A percentile compares a stretch with the other conserved stretches of the same genome.
These are phyloP conservation scores for Dispira parvispora DNA, from an alignment of 192 early-diverging fungal species.

Conservation along the genomic window DNA sequence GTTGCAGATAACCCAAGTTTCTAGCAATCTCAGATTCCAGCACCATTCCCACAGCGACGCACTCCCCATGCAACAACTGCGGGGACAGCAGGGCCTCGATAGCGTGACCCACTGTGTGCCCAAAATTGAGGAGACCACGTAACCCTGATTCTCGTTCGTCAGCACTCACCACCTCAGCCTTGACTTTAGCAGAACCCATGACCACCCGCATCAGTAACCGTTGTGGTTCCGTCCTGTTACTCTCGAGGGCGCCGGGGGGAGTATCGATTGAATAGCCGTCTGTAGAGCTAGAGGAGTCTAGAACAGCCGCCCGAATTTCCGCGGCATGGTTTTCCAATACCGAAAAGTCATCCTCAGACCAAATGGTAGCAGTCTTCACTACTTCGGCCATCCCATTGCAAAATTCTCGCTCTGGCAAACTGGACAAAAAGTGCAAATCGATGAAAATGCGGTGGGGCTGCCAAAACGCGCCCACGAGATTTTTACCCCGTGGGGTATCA, in stretches of 20 bases:
- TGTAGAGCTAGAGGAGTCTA: slow-evolving; percentile 17
- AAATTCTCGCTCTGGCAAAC: slow-evolving; percentile 81
- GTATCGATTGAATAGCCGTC: not conserved
- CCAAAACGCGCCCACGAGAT: slow-evolving; percentile 91
- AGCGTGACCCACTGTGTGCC: slow-evolving; percentile 92
- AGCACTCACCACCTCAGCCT: slow-evolving; percentile 85
- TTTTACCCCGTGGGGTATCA: slow-evolving; percentile 92
- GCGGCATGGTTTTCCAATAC: slow-evolving; percentile 75
- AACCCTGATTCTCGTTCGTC: slow-evolving; percentile 93
- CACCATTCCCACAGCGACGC: slow-evolving; percentile 87
- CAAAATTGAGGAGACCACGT: slow-evolving; percentile 91
- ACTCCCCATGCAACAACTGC: slow-evolving; percentile 88
- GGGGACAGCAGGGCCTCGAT: slow-evolving; percentile 86
- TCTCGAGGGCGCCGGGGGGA: slow-evolving; percentile 24
- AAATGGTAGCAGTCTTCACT: slow-evolving; percentile 94
- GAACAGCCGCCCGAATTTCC: slow-evolving; percentile 57
- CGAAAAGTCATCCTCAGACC: slow-evolving; percentile 71
- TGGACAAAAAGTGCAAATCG: slow-evolving; percentile 68
- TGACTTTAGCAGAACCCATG: slow-evolving; percentile 72
- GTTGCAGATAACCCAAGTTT: slow-evolving; percentile 67
- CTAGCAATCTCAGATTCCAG: slow-evolving; percentile 88
- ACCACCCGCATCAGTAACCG: slow-evolving; percentile 65
- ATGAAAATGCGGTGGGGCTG: slow-evolving; percentile 89
- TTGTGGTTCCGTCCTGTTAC: slow-evolving; percentile 43
- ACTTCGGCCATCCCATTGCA: slow-evolving; percentile 96